A percentile compares a stretch with the other conserved stretches of the same genome.
Conservation (phyloP, 2,329 filamentous ascomycete species). For the Rutstroemia sp. region DNA sequence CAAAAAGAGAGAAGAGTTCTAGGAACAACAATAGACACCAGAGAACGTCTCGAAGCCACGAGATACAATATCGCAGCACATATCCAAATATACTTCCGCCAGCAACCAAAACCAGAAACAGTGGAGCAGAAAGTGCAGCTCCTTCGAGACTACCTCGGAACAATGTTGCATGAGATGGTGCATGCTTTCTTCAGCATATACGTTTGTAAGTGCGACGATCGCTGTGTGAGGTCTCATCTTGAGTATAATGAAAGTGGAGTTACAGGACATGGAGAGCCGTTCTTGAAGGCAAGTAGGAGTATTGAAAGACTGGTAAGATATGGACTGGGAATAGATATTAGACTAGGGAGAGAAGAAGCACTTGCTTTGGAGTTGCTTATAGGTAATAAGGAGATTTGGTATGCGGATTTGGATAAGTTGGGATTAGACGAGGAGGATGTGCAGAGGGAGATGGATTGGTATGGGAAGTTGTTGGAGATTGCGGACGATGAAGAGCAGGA, state of each 20-base stretch:
- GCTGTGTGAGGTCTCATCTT: neutral
- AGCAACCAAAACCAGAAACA: neutral
- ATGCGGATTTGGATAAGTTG: slow-evolving; percentile 1
- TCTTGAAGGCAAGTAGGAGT: neutral
- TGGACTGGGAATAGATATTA: neutral
- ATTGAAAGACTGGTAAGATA: neutral
- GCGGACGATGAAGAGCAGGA: neutral
- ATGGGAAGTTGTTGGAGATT: neutral
- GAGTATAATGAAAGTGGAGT: neutral
- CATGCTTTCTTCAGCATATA: slow-evolving; percentile 9
- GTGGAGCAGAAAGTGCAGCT: neutral
- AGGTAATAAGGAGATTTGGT: slow-evolving; percentile 1
- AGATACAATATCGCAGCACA: neutral
- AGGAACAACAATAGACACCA: slow-evolving; percentile 2
- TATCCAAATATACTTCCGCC: neutral
- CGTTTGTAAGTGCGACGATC: slow-evolving; percentile 1
- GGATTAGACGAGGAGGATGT: neutral
- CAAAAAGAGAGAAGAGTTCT: neutral
- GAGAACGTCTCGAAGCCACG: neutral
- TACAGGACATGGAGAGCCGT: slow-evolving; percentile 1
- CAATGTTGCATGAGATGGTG: slow-evolving; percentile 7
- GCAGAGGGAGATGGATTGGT: slow-evolving; percentile 8
- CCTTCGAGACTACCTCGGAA: slow-evolving; percentile 1
- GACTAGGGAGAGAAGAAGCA: slow-evolving; percentile 4
- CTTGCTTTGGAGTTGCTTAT: neutral